Evolutionary conservation across 2,329 filamentous ascomycete species (phyloP), one percentile per base, ranked within the genome.

Genomic region (Aspergillus amoenus): DNA sequence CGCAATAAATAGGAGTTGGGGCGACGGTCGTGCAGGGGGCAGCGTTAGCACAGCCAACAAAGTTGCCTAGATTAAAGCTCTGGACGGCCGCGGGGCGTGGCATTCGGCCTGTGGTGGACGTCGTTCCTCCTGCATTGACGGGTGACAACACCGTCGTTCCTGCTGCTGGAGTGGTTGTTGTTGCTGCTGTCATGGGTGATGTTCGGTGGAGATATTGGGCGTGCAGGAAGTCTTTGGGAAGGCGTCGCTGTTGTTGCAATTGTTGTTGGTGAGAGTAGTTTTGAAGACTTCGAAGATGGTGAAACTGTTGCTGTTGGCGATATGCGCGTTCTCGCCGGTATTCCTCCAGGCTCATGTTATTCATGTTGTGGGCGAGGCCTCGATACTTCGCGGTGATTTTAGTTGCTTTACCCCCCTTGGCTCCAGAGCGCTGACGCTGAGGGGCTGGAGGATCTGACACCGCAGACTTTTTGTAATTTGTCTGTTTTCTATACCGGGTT

Each of bases 401-500:
- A 15, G 71, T 68, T 40, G 74, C 72, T 58, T 70, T 75, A 7
- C 76, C 74, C 13, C 74, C 75, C 61, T 71, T 76, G 9, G 73
- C 72, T 55, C 75, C 77, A 32, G 76, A 75, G 50, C 69, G 68
- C 60, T 76, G 75, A 56, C 75, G 72, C 58, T 74, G 69, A 55
- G 73, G 69, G 17, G 71, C 71, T 30, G 75, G 70, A 18, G 68
- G 62, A n/a, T 78, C 72, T 39, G 72, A 69, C 58, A 64, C 70
- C 40, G 64, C 61, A n/a, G 65, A 56, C 59, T 74, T 78, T 61
- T 76, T 80, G 60, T 67, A 68, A 55, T 69, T 69, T 15, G 69
- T 67, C 50, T 71, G 66, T 58, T 86, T 87, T 62, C 89, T 84
- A 72, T 90, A 92, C 62, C 88, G 80, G 1, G 93, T 97, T 0